A percentile compares a stretch with the other conserved stretches of the same genome.
Evolutionary conservation across 1,284 basidiomycete species (phyloP).

Genomic region (Pisolithus thermaeus): DNA sequence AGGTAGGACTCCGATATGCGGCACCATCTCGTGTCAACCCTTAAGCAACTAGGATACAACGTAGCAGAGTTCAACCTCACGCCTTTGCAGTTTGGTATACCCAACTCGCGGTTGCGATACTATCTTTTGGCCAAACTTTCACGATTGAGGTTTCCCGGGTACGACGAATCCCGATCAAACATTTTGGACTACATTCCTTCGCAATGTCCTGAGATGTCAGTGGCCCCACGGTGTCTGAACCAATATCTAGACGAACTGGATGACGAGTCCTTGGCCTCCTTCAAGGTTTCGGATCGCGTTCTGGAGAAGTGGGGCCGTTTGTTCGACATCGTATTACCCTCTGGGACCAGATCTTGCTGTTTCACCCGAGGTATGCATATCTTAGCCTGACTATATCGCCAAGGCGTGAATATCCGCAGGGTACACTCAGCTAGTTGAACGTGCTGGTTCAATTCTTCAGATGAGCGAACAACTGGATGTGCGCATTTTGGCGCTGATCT

Average conservation of each 20-base stretch:
- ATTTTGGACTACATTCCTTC: slow-evolving; percentile 18
- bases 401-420: slow-evolving; percentile 34
- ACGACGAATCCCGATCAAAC: slow-evolving; percentile 12
- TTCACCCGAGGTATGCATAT: slow-evolving; percentile 60
- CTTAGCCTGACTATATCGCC: background rate
- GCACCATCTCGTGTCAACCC: slow-evolving; percentile 41
- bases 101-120: slow-evolving; percentile 73
- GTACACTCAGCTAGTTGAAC: slow-evolving; percentile 69
- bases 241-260: slow-evolving; percentile 46
- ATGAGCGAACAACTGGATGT: slow-evolving; percentile 62
- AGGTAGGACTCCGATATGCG: slow-evolving; percentile 59
- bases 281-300: slow-evolving; percentile 53
- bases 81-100: slow-evolving; percentile 70
- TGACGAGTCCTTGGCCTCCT: slow-evolving; percentile 15
- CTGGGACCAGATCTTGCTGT: slow-evolving; percentile 60
- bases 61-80: slow-evolving; percentile 60
- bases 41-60: slow-evolving; percentile 51
- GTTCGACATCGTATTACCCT: slow-evolving; percentile 71
- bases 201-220: background rate
- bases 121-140: slow-evolving; percentile 62
- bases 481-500: slow-evolving; percentile 20
- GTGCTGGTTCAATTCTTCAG: slow-evolving; percentile 70
- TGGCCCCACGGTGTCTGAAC: slow-evolving; percentile 27
- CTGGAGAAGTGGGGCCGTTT: slow-evolving; percentile 68
- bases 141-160: slow-evolving; percentile 32